Evolutionary conservation across 1,284 basidiomycete species (phyloP).

Genomic region (Chiua sp.): DNA sequence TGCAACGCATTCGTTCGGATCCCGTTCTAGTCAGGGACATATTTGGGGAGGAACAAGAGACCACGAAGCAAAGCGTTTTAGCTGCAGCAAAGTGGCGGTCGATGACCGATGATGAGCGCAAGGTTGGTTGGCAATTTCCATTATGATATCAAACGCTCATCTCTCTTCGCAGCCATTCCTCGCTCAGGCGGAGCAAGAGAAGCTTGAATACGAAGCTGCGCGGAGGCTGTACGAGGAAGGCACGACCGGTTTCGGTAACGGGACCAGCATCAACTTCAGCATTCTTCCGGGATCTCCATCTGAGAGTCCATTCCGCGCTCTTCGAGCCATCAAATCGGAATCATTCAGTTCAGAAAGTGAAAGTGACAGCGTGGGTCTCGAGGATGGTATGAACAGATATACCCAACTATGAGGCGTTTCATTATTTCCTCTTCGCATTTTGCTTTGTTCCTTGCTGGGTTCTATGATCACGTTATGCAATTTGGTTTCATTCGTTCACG

Average conservation of each 20-base stretch:
- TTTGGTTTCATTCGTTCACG: constrained; percentile 31
- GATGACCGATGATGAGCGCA: constrained; percentile 91
- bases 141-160: constrained; percentile 6
- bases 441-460: constrained; percentile 4
- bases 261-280: constrained; percentile 78
- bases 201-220: constrained; percentile 88
- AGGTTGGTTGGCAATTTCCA: constrained; percentile 55
- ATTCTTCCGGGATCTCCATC: constrained; percentile 68
- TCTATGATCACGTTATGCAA: constrained; percentile 24
- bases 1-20: constrained; percentile 86
- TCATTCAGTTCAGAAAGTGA: constrained; percentile 61
- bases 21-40: constrained; percentile 75
- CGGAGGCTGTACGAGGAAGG: constrained; percentile 85
- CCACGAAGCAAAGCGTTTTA: constrained; percentile 93
- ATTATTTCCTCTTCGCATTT: constrained; percentile 4
- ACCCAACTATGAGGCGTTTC: constrained; percentile 29
- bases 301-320: constrained; percentile 48
- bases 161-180: constrained; percentile 74
- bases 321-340: constrained; percentile 65
- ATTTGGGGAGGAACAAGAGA: constrained; percentile 93
- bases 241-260: constrained; percentile 66
- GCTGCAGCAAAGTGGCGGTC: constrained; percentile 93
- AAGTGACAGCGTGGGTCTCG: constrained; percentile 59
- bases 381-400: constrained; percentile 48
- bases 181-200: constrained; percentile 90